These are phyloP conservation scores for Chlorella sp. DNA, from an alignment of 139 green algal species.

Conservation along the genomic window DNA sequence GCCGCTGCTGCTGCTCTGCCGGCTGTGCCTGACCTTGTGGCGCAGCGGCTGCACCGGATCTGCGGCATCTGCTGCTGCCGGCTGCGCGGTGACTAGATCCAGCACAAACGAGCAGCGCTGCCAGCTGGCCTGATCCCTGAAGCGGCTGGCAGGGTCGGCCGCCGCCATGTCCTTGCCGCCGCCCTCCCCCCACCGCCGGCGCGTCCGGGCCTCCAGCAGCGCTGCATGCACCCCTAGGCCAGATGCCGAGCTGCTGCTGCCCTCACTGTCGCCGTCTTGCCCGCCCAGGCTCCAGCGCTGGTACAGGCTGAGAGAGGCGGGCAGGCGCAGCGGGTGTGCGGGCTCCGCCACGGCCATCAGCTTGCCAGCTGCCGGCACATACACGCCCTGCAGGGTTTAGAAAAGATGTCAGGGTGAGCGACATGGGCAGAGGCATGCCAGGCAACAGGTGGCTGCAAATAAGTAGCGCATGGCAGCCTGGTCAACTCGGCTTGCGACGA, in stretches of 20 bases:
- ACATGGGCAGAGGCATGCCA: not conserved
- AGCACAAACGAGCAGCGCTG: constrained; percentile 15
- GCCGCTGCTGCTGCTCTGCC: not conserved
- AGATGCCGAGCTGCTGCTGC: not conserved
- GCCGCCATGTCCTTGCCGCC: no score
- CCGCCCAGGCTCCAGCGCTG: not conserved
- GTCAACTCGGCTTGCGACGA: no score
- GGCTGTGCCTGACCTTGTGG: not conserved
- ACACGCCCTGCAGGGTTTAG: constrained; percentile 58
- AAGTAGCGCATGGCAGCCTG: no score
- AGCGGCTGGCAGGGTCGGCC: not conserved
- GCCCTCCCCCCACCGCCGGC: not conserved
- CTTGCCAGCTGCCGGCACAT: constrained; percentile 42
- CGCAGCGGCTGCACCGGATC: not conserved
- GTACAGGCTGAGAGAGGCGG: not conserved
- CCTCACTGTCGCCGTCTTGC: not conserved
- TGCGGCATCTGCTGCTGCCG: not conserved
- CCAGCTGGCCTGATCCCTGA: constrained; percentile 1
- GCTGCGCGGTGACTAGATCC: not conserved
- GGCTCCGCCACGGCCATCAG: constrained; percentile 57
- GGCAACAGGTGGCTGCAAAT: no score
- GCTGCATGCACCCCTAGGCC: not conserved
- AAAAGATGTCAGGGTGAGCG: constrained; percentile 16
- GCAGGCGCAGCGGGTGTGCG: not conserved
- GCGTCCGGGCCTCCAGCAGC: not conserved